Evolutionary conservation across 305 asterid genomes (phyloP).

Genomic region (Petunia hybrid): DNA sequence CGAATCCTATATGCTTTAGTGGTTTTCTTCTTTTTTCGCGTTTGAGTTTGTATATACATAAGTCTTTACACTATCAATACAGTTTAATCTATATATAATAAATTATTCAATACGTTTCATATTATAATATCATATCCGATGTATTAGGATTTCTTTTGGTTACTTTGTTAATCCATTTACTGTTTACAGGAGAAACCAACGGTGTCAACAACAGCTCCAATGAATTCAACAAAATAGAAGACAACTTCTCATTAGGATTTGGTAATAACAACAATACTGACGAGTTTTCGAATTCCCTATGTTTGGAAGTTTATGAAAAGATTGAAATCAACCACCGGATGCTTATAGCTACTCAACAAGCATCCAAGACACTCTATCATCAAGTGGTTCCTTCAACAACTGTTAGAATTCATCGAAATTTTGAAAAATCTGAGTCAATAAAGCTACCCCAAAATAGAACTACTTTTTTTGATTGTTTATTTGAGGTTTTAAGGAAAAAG

Average conservation of each 20-base stretch:
- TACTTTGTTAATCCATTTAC: no score
- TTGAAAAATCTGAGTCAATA: slow-evolving; percentile 17
- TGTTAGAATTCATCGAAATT: slow-evolving; percentile 65
- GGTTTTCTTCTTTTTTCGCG: not conserved
- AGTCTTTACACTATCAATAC: no score
- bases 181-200: slow-evolving; percentile 54
- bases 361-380: slow-evolving; percentile 72
- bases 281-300: slow-evolving; percentile 59
- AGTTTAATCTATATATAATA: no score
- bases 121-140: no score
- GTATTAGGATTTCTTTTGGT: not conserved
- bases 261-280: slow-evolving; percentile 45
- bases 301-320: slow-evolving; percentile 60
- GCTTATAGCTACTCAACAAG: slow-evolving; percentile 76
- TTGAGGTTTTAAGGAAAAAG: no score
- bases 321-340: slow-evolving; percentile 67
- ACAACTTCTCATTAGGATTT: slow-evolving; percentile 46
- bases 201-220: slow-evolving; percentile 44
- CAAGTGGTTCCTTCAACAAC: slow-evolving; percentile 76
- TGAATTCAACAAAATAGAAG: slow-evolving; percentile 36
- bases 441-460: not conserved
- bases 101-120: no score
- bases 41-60: not conserved
- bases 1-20: no score
- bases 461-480: no score